These are phyloP conservation scores for Suhomyces terraborum DNA, from an alignment of 1,139 yeast genomes.

Conservation along the genomic window DNA sequence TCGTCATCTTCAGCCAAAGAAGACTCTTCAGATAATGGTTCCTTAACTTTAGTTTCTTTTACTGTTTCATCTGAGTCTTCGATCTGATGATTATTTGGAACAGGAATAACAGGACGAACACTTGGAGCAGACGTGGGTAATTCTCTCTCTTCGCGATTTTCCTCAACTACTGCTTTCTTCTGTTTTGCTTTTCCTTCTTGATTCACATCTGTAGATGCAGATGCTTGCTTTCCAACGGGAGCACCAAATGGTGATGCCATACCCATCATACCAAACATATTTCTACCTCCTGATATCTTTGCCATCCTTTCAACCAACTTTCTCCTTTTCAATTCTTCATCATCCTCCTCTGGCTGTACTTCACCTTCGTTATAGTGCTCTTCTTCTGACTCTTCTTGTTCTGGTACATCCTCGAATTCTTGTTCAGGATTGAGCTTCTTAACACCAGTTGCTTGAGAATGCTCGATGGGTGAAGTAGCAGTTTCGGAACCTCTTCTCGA, in stretches of 20 bases:
- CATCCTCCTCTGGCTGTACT: slow-evolving; percentile 47
- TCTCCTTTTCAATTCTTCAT: slow-evolving; percentile 77
- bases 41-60: background rate
- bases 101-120: slow-evolving; percentile 26
- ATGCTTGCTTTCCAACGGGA: slow-evolving; percentile 30
- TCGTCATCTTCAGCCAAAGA: slow-evolving; percentile 38
- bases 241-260: slow-evolving; percentile 59
- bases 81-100: too few species aligned
- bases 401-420: slow-evolving; percentile 6
- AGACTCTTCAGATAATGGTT: slow-evolving; percentile 19
- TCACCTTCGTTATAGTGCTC: slow-evolving; percentile 6
- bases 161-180: slow-evolving; percentile 2
- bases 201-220: slow-evolving; percentile 13
- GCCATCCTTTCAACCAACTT: slow-evolving; percentile 95
- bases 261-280: slow-evolving; percentile 83
- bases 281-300: slow-evolving; percentile 87
- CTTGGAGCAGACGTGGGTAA: slow-evolving; percentile 48
- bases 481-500: slow-evolving; percentile 8
- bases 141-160: background rate
- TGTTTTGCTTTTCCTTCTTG: slow-evolving; percentile 19
- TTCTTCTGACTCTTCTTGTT: slow-evolving; percentile 1
- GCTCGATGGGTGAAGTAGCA: slow-evolving; percentile 5
- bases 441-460: slow-evolving; percentile 9
- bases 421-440: background rate
- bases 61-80: slow-evolving; percentile 1